Evolutionary conservation across 1,139 yeast species (phyloP).

Genomic region (Diutina rugosa): DNA sequence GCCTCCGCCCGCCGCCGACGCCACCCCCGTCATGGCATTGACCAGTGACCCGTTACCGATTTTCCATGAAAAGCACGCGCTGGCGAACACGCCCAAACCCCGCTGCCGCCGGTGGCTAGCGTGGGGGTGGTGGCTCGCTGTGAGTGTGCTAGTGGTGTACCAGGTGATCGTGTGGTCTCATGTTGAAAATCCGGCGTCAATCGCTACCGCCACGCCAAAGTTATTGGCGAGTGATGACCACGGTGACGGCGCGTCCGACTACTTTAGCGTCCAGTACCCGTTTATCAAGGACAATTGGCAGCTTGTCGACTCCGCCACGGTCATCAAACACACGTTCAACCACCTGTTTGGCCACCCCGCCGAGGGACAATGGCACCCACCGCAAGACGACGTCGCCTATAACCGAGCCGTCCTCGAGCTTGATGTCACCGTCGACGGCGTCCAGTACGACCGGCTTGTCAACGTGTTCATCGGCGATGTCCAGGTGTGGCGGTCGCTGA

Average conservation of each 20-base stretch:
- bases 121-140: neutral
- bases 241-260: neutral
- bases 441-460: constrained; percentile 68
- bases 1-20: neutral
- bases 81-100: neutral
- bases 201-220: neutral
- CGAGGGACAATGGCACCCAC: neutral
- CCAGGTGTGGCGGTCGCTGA: constrained; percentile 76
- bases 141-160: neutral
- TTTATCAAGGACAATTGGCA: neutral
- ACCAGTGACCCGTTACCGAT: neutral
- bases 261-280: neutral
- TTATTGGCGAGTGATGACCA: neutral
- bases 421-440: constrained; percentile 46
- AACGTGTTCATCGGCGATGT: constrained; percentile 54
- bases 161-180: neutral
- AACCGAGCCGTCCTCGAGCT: constrained; percentile 40
- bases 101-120: neutral
- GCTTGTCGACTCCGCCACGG: neutral
- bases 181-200: neutral
- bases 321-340: neutral
- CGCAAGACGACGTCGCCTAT: neutral
- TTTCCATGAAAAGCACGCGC: neutral
- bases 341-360: neutral
- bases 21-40: neutral